These are phyloP conservation scores for Centella asiatica DNA, from an alignment of 129 eudicot species.

Conservation along the genomic window DNA sequence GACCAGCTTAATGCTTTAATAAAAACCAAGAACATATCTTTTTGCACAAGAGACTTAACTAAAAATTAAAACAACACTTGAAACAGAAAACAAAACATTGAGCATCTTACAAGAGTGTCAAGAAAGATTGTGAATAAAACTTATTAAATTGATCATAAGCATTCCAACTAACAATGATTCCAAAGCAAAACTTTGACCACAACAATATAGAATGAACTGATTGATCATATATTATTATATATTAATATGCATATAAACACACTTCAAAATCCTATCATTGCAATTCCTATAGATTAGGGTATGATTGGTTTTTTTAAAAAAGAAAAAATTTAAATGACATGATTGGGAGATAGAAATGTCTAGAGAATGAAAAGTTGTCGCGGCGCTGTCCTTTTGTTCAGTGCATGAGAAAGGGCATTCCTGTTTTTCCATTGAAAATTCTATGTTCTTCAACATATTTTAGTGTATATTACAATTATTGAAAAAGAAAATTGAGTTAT, in stretches of 20 bases:
- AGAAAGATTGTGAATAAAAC: constrained; percentile 22
- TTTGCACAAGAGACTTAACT: no score
- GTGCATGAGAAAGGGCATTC: constrained; percentile 6
- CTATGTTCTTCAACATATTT: constrained; percentile 1
- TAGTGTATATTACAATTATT: not conserved
- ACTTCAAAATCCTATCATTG: constrained; percentile 18
- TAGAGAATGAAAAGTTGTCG: not conserved
- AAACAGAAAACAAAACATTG: not conserved
- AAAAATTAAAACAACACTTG: not conserved
- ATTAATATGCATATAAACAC: not conserved
- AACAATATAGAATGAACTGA: constrained; percentile 13
- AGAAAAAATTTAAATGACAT: not conserved
- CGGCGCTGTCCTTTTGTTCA: constrained; percentile 8
- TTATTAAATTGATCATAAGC: constrained; percentile 28
- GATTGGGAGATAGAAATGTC: constrained; percentile 5
- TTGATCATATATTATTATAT: constrained; percentile 5
- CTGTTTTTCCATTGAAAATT: constrained; percentile 14
- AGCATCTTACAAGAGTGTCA: constrained; percentile 14
- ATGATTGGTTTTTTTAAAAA: constrained; percentile 16
- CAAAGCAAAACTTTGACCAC: constrained; percentile 61
- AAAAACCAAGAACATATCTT: no score
- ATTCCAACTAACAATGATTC: constrained; percentile 44
- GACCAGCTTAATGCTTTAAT: no score
- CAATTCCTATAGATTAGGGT: constrained; percentile 2
- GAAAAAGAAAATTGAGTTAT: no score